Base-by-base conservation (phyloP, 106 monocot species). In the Amphibolis antarctica region DNA sequence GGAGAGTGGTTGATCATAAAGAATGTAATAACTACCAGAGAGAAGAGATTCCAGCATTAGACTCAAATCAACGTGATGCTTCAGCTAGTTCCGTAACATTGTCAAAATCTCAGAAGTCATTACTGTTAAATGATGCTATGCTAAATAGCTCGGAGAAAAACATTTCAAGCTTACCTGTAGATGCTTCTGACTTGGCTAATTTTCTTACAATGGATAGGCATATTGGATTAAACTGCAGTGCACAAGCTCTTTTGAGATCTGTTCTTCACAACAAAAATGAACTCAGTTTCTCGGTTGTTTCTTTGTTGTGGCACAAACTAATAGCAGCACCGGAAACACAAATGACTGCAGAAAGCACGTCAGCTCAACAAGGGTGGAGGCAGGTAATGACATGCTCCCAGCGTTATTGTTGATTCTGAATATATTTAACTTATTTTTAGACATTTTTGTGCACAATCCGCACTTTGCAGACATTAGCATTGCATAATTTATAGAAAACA, bases 281-380 rank as follows among this genome's bases (percentile, higher is more conserved):
- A 60, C 60, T 84, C 64, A 91, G 90, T 53, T 91, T 91, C 69
- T 98, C 96, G 60, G 96, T 98, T 62, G 96, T 98, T 67, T 87
- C 90, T 31, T 73, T 98, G 74, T 77, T 98, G 71, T 98, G 96
- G 96, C 84, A 85, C 47, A 98, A 91, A 60, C 67, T 98, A 56
- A 80, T 98, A 60, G 82, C 80, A 27, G 82, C 84, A 30, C 96
- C 89, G 42, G 90, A 90, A 77, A 86, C 85, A 46, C 72, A 90
- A 77, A 82, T 91, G 86, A 75, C 69, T 68, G 82, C 80, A 15
- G 96, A 98, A 69, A 79, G 96, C 71, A 98, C 86, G 19, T 90
- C 90, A 18, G 84, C 96, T 42, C 96, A 90, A 62, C 96, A 91
- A 66, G 96, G 90, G 15, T 96, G 96, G 96, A 86, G 84, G 53